These are phyloP conservation scores for Penicillium freii DNA, from an alignment of 2,329 filamentous ascomycete genomes.

Conservation along the genomic window DNA sequence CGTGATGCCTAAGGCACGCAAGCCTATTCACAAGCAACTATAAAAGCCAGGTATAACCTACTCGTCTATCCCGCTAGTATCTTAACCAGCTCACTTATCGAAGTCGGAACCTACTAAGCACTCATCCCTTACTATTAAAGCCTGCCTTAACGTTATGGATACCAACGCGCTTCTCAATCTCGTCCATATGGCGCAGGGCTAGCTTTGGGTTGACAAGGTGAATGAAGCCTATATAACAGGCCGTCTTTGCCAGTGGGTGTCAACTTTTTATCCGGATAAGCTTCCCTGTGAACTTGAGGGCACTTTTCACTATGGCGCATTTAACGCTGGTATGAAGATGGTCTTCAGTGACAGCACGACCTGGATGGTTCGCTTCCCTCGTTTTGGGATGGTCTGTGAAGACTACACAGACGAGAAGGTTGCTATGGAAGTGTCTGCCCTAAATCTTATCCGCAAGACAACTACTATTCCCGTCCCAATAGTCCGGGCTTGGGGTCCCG, in stretches of 20 bases:
- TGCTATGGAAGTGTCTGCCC: slow-evolving; percentile 31
- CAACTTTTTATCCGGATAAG: too few species aligned
- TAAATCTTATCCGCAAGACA: slow-evolving; percentile 25
- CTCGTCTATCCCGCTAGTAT: too few species aligned
- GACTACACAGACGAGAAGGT: slow-evolving; percentile 32
- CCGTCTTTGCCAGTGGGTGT: slow-evolving; percentile 24
- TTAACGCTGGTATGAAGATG: slow-evolving; percentile 36
- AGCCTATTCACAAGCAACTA: too few species aligned
- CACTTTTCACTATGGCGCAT: slow-evolving; percentile 30
- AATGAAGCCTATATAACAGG: slow-evolving; percentile 19
- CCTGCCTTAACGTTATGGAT: slow-evolving; percentile 16
- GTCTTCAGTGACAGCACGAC: slow-evolving; percentile 29
- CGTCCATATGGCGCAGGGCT: slow-evolving; percentile 18
- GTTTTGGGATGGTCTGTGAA: slow-evolving; percentile 29
- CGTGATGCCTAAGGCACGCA: too few species aligned
- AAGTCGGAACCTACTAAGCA: too few species aligned
- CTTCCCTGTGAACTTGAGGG: too few species aligned
- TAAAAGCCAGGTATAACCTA: too few species aligned
- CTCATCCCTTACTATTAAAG: neutral
- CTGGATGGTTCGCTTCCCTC: slow-evolving; percentile 35
- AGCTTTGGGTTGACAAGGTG: slow-evolving; percentile 26
- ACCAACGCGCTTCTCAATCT: slow-evolving; percentile 24
- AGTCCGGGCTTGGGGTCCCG: slow-evolving; percentile 29
- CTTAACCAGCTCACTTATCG: too few species aligned
- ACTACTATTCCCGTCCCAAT: slow-evolving; percentile 30